These are phyloP conservation scores for Botrytis fabae DNA, from an alignment of 2,329 filamentous ascomycete genomes.

Conservation along the genomic window DNA sequence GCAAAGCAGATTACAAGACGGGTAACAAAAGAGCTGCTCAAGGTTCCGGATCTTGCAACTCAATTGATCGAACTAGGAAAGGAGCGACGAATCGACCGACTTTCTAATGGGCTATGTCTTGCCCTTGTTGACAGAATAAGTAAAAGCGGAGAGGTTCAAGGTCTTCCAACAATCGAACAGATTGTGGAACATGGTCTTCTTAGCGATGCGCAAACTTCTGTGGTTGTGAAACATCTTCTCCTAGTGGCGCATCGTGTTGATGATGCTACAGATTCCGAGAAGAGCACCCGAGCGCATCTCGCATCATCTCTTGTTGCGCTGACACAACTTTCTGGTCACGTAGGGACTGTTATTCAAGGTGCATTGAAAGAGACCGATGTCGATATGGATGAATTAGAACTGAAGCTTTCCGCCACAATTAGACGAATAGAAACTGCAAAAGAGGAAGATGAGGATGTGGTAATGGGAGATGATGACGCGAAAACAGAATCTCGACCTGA, in stretches of 20 bases:
- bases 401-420: constrained; percentile 70
- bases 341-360: constrained; percentile 64
- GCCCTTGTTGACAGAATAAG: constrained; percentile 62
- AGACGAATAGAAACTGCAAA: constrained; percentile 56
- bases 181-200: constrained; percentile 62
- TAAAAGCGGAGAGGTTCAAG: constrained; percentile 58
- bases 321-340: constrained; percentile 57
- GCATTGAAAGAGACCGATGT: constrained; percentile 67
- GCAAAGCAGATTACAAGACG: constrained; percentile 67
- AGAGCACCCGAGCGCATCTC: constrained; percentile 61
- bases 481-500: constrained; percentile 37
- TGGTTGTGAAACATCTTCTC: constrained; percentile 66
- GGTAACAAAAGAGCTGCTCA: constrained; percentile 68
- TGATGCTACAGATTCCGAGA: constrained; percentile 54
- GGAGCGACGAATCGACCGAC: constrained; percentile 67
- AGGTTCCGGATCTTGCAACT: constrained; percentile 59
- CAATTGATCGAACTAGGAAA: constrained; percentile 62
- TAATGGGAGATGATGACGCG: constrained; percentile 48
- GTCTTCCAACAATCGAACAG: constrained; percentile 59
- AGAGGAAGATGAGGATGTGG: constrained; percentile 50
- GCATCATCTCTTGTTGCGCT: constrained; percentile 67
- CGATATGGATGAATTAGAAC: constrained; percentile 73
- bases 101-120: constrained; percentile 71
- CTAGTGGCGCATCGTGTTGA: constrained; percentile 59
- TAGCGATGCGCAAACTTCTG: constrained; percentile 61